Evolutionary conservation across 2,329 filamentous ascomycete genomes (phyloP), one percentile per base, ranked within the genome.

Genomic region (Fusarium mundagurra): DNA sequence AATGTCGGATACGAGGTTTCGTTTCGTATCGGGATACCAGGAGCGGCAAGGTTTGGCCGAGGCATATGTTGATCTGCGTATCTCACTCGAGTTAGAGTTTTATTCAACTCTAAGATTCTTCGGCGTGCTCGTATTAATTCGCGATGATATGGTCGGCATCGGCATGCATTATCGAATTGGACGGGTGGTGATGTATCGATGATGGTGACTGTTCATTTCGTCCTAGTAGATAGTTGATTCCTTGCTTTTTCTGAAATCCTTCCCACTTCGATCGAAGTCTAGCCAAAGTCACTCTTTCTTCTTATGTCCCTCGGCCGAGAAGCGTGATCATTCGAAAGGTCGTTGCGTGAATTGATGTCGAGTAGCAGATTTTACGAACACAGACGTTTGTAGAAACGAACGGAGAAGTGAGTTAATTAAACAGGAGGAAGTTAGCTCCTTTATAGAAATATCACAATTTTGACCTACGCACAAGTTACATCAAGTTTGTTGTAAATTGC

Each of bases 71-170:
- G 17, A 8, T 17, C 16, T 34, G 31, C 10, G 8, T 51, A 5
- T 51, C 22, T 24, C 5, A 13, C 31, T 34, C 17, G 8, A 14
- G 14, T 20, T 9, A 8, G 48, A 8, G 4, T 7, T 24, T 7
- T 3, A 2, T 2, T 20, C 20, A 22, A 7, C 2, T 5, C 3
- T 10, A 9, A 18, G 0, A 24, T 14, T 10, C 17, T 5, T 34
- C 11, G 31, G 11, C 5, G 11, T 34, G 1, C 8, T 7, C 5
- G 11, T 34, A 34, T 34, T 7, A 31, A 22, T 14, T 34, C 22
- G 10, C 8, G 22, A 8, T 34, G 3, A 10, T 20, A 34, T 18
- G 17, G 3, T 24, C 17, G 22, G 31, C 5, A n/a, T 24, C 11
- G 12, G 17, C 29, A 13, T 3, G 31, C 31, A 31, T 34, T 24